Percentiles rank a stretch among this genome's conserved stretches.
Conservation (phyloP, 2,329 filamentous ascomycete species). For the Paracoccidioides brasiliensis region DNA sequence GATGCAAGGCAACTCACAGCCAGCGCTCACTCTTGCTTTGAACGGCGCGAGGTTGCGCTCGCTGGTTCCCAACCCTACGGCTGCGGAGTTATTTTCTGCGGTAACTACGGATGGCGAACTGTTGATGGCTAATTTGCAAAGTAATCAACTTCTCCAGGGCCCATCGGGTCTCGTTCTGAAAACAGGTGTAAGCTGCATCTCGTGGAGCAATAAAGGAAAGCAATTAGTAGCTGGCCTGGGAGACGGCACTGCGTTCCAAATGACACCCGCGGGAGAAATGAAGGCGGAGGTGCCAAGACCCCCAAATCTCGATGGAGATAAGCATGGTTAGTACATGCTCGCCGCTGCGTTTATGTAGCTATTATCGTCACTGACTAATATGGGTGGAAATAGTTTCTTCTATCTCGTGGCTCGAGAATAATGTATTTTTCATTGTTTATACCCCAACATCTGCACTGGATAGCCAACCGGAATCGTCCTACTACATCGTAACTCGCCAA, state of each 20-base stretch:
- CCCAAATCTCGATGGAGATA: slow-evolving; percentile 48
- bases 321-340: slow-evolving; percentile 46
- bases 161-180: slow-evolving; percentile 54
- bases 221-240: slow-evolving; percentile 77
- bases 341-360: not conserved
- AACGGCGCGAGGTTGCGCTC: slow-evolving; percentile 60
- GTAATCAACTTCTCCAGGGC: slow-evolving; percentile 45
- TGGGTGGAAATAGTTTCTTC: slow-evolving; percentile 50
- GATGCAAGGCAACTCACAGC: slow-evolving; percentile 50
- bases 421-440: slow-evolving; percentile 70
- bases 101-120: slow-evolving; percentile 72
- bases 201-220: slow-evolving; percentile 89
- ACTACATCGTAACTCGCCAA: slow-evolving; percentile 64
- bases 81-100: slow-evolving; percentile 53
- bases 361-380: slow-evolving; percentile 14
- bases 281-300: slow-evolving; percentile 72
- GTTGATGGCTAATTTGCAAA: slow-evolving; percentile 67
- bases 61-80: slow-evolving; percentile 66
- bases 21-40: slow-evolving; percentile 64
- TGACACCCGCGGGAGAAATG: slow-evolving; percentile 65
- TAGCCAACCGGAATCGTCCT: slow-evolving; percentile 50
- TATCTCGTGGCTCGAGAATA: slow-evolving; percentile 76
- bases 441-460: slow-evolving; percentile 47
- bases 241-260: slow-evolving; percentile 67
- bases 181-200: slow-evolving; percentile 64